Percentiles rank a stretch among this genome's conserved stretches.
Evolutionary conservation across 306 rosid genomes (phyloP).

Genomic region (Begonia peltatifolia): DNA sequence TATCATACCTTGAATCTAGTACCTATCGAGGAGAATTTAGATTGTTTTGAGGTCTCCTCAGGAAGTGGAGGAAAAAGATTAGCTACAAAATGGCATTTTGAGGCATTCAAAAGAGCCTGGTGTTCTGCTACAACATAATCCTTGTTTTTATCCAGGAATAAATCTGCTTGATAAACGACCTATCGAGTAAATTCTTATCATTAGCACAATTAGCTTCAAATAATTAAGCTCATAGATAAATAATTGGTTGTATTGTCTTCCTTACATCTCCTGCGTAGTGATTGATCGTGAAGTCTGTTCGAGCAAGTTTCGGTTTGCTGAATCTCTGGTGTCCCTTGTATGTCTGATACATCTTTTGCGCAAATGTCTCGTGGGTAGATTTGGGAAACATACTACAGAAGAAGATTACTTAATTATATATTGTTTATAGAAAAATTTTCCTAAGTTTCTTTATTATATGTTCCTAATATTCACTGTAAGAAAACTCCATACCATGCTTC

Average conservation of each 20-base stretch:
- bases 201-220: constrained; percentile 1
- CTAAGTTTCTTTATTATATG: constrained; percentile 4
- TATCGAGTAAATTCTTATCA: constrained; percentile 14
- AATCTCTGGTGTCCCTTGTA: constrained; percentile 72
- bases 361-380: constrained; percentile 83
- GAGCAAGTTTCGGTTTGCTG: constrained; percentile 79
- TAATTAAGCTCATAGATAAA: constrained; percentile 2
- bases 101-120: constrained; percentile 60
- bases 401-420: constrained; percentile 2
- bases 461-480: constrained; percentile 8
- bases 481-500: constrained; percentile 69
- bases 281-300: constrained; percentile 65
- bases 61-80: constrained; percentile 70
- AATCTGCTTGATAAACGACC: constrained; percentile 80
- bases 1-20: constrained; percentile 56
- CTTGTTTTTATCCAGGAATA: constrained; percentile 75
- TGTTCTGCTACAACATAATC: constrained; percentile 89
- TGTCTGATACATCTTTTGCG: constrained; percentile 86
- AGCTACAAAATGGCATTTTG: constrained; percentile 59
- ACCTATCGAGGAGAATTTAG: constrained; percentile 78
- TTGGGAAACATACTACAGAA: constrained; percentile 80
- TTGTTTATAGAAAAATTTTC: constrained; percentile 1
- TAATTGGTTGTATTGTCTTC: constrained; percentile 1
- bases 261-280: constrained; percentile 91
- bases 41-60: constrained; percentile 74